A percentile compares a stretch with the other conserved stretches of the same genome.
Conservation (phyloP, 2,329 filamentous ascomycete genomes). For the Alternaria angustiovoidea region DNA sequence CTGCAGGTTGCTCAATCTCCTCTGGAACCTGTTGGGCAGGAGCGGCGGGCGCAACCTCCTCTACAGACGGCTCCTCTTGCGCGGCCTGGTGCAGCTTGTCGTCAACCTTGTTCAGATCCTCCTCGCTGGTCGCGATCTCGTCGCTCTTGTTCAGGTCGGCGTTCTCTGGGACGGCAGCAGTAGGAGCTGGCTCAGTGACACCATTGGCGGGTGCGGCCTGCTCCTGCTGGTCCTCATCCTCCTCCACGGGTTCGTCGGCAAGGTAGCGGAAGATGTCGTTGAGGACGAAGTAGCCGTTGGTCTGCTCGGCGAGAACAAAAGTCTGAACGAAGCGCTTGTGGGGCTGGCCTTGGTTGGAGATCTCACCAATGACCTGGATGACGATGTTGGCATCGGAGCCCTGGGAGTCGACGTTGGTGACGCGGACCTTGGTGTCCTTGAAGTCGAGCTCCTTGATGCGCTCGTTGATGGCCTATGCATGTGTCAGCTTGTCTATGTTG, state of each 20-base stretch:
- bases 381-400: constrained; percentile 92
- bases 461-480: constrained; percentile 81
- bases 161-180: constrained; percentile 42
- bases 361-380: constrained; percentile 97
- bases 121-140: constrained; percentile 54
- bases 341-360: constrained; percentile 89
- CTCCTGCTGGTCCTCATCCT: constrained; percentile 59
- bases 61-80: constrained; percentile 43
- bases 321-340: constrained; percentile 98
- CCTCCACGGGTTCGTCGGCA: constrained; percentile 77
- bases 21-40: constrained; percentile 50
- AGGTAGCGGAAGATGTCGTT: constrained; percentile 98
- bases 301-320: constrained; percentile 94
- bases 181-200: constrained; percentile 52
- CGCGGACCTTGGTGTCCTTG: constrained; percentile 97
- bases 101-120: constrained; percentile 64
- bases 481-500: constrained; percentile 7
- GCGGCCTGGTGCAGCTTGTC: constrained; percentile 75
- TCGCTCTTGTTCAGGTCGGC: constrained; percentile 43
- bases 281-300: constrained; percentile 95
- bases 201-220: constrained; percentile 47
- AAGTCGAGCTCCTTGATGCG: constrained; percentile 93
- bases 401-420: constrained; percentile 97
- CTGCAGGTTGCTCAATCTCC: constrained; percentile 46
- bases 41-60: constrained; percentile 41